Percentiles rank a stretch among this genome's conserved stretches.
Conservation (phyloP, 176 grass and related monocot genomes). For the Aegilops sharonensis region DNA sequence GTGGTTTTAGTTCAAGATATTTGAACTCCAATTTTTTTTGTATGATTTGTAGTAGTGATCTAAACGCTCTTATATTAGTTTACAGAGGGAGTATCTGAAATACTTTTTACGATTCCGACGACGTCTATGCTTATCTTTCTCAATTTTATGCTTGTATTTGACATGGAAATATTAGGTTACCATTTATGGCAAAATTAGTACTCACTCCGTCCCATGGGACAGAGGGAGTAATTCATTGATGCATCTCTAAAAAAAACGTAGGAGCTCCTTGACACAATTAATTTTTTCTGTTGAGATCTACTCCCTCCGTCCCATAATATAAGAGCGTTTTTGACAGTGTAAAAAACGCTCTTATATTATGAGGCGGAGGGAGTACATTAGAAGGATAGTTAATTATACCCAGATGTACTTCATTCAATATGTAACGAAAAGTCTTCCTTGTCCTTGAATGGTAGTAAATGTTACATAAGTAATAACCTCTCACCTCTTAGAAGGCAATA, state of each 20-base stretch:
- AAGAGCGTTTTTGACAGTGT: too few relatives aligned
- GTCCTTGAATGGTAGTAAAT: not conserved
- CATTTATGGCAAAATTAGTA: not conserved
- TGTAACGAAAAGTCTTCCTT: not conserved
- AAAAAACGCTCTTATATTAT: too few relatives aligned
- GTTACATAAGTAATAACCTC: not conserved
- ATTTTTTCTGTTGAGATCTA: not conserved
- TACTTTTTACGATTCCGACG: not conserved
- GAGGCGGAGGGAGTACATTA: not conserved
- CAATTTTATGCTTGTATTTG: not conserved
- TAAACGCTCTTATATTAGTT: too few relatives aligned
- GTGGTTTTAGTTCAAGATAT: not conserved
- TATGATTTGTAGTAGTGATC: not conserved
- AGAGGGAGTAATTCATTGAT: not conserved
- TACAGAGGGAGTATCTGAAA: not conserved
- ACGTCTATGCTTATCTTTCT: not conserved
- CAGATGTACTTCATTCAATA: not conserved
- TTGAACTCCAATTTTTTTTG: not conserved
- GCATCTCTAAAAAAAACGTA: not conserved
- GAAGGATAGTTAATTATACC: not conserved
- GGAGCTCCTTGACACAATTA: not conserved
- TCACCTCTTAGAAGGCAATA: not conserved
- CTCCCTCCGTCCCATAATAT: too few relatives aligned
- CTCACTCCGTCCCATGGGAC: too few relatives aligned
- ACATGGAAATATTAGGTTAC: not conserved